Base-by-base conservation (phyloP, 2,329 filamentous ascomycete species). In the Claviceps arundinis region DNA sequence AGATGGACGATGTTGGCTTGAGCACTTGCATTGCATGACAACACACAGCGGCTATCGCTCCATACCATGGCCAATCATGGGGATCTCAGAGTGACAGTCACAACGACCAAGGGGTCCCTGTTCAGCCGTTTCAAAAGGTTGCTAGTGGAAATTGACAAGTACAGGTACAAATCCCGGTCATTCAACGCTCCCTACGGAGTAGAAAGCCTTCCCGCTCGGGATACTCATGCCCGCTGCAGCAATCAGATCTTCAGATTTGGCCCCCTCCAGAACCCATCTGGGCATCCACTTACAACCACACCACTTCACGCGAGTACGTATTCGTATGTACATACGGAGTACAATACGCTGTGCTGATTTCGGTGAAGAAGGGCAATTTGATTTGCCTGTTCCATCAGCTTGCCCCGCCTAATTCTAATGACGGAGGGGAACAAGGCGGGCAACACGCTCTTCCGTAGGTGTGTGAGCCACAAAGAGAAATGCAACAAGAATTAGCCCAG, bases 1-100 rank as follows among this genome's bases (percentile, higher is more conserved):
- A 47, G 52, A 53, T 38, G 47, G 45, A 30, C 47, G 48, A 53
- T 47, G 64, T 60, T 65, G 52, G 49, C 43, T 41, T 63, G 65
- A 67, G 63, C 65, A 68, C 65, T 67, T 67, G 65, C 67, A 68
- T 68, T 60, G 64, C 60, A 65, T 30, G 30, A 30, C 30, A 30
- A 30, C 66, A 65, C 65, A 67, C 62, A 68, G 66, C 67, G 67
- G 66, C 64, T 68, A 66, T 68, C 65, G 60, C 60, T 64, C 61
- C 63, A 60, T 64, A 59, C 63, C 57, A 56, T 61, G 57, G 22
- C 66, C 66, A 68, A 68, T 68, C 50, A 59, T 5, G 19, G 16
- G 26, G 26, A 30, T 30, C 51, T 48, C 14, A 40, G 44, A 47
- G 48, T 50, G 57, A 57, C 53, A 19, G 48, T 45, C 38, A 50